A percentile compares a stretch with the other conserved stretches of the same genome.
Evolutionary conservation across 106 monocot genomes (phyloP).

Genomic region (Platanthera guangdongensis): DNA sequence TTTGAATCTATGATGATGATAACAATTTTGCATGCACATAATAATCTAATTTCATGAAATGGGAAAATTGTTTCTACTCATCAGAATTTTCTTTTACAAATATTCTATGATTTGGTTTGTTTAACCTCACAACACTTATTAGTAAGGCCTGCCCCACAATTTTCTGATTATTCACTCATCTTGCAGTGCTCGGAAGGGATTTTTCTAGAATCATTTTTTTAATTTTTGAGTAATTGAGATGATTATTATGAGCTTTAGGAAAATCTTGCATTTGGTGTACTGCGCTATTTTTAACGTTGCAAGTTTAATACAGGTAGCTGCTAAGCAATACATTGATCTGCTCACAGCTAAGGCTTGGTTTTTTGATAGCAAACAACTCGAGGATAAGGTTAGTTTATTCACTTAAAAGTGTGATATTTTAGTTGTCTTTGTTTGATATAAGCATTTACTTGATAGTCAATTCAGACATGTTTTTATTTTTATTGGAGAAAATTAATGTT

Average conservation of each 20-base stretch:
- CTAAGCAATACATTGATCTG: conserved; percentile 66
- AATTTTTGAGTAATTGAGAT: not conserved
- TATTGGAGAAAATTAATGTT: not conserved
- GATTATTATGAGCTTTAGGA: not conserved
- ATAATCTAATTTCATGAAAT: no score
- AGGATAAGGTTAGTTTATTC: conserved; percentile 48
- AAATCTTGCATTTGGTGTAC: not conserved
- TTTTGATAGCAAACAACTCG: conserved; percentile 59
- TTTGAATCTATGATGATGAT: no score
- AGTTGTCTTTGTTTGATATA: not conserved
- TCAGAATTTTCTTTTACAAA: not conserved
- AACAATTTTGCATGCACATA: no score
- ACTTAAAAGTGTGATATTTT: not conserved
- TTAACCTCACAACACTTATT: not conserved
- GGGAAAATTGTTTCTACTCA: not conserved
- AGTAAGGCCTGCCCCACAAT: not conserved
- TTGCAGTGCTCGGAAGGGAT: not conserved
- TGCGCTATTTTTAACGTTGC: not conserved
- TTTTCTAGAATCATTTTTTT: not conserved
- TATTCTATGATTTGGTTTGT: not conserved
- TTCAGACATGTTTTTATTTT: not conserved
- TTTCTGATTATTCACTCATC: not conserved
- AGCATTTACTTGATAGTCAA: not conserved
- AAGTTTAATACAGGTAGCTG: conserved; percentile 37
- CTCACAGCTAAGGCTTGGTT: conserved; percentile 83